phyloP scores from a whole-genome alignment of 1,139 yeast genomes.

The Kodamaea ohmeri region DNA sequence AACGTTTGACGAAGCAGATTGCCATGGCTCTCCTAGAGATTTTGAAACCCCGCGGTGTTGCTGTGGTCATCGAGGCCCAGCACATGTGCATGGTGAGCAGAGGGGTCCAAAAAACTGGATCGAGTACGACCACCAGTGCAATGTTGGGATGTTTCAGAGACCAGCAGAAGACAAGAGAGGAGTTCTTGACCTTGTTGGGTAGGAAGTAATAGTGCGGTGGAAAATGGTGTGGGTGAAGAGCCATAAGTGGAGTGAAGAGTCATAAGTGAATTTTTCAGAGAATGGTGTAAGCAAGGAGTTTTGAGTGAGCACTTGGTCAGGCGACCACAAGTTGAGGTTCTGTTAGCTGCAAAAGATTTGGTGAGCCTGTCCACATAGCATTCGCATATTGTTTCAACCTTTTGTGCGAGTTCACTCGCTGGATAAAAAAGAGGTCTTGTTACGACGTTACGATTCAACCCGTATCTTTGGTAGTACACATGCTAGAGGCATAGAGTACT shows the following conservation, averaged over 20 bases:
- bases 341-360: too few relatives aligned
- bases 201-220: too few relatives aligned
- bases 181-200: constrained; percentile 79
- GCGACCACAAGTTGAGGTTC: too few relatives aligned
- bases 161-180: constrained; percentile 94
- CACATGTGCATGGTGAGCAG: constrained; percentile 99
- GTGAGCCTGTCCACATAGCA: neutral
- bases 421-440: constrained; percentile 7
- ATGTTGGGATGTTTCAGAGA: constrained; percentile 95
- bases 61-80: constrained; percentile 95
- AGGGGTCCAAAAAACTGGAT: constrained; percentile 94
- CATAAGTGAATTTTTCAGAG: too few relatives aligned
- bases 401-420: neutral
- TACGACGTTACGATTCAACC: constrained; percentile 43
- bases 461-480: neutral
- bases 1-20: constrained; percentile 91
- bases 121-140: constrained; percentile 91
- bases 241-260: too few relatives aligned
- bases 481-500: neutral
- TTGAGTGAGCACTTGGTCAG: too few relatives aligned
- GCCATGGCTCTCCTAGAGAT: constrained; percentile 94
- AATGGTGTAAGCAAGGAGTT: too few relatives aligned
- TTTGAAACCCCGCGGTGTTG: constrained; percentile 92
- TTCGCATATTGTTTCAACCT: neutral
- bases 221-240: too few relatives aligned